Evolutionary conservation across 768 basidiomycete species (phyloP), one percentile per base, ranked within the genome.

Genomic region (Rhizopogon roseolus): DNA sequence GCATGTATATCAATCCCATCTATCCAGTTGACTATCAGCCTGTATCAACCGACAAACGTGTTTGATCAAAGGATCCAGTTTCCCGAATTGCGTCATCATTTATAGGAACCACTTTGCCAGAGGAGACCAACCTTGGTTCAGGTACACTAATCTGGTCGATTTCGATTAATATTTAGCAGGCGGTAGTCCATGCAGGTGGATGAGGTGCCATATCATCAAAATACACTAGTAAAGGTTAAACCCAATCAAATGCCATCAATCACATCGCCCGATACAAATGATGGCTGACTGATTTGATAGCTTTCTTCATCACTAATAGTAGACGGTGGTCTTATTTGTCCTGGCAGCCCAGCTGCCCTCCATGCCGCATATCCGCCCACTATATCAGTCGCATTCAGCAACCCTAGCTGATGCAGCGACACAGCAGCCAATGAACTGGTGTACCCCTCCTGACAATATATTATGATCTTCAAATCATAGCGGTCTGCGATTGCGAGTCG

Each of bases 381-480:
- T 19, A 91, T 79, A 68, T 91, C 90, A 0, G 90, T 90, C 41
- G 87, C 83, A 61, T 86, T 87, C 40, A 85, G 62, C 56, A 90
- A 64, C 2, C 90, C 90, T 5, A 92, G 61, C 45, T 88, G 79
- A 43, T 85, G 85, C 60, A 91, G 63, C 25, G 85, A 72, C 48
- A 80, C 75, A 0, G 88, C 88, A 2, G 89, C 90, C 37, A 91
- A 74, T 60, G 85, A 87, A 41, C 83, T 85, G 14, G 86, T 76
- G 62, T 82, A 79, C 2, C 90, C 87, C 48, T 88, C 87, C 63
- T 86, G 81, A 65, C 86, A 88, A 60, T 90, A 82, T 9, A 92
- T 68, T 57, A 92, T 87, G 29, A 89, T 76, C 43, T 86, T 70
- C 38, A 90, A 63, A 70, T 91, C 90, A 60, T 87, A 91, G 52